These are phyloP conservation scores for Brassica nigra DNA, from an alignment of 345 rosid species.

Conservation along the genomic window DNA sequence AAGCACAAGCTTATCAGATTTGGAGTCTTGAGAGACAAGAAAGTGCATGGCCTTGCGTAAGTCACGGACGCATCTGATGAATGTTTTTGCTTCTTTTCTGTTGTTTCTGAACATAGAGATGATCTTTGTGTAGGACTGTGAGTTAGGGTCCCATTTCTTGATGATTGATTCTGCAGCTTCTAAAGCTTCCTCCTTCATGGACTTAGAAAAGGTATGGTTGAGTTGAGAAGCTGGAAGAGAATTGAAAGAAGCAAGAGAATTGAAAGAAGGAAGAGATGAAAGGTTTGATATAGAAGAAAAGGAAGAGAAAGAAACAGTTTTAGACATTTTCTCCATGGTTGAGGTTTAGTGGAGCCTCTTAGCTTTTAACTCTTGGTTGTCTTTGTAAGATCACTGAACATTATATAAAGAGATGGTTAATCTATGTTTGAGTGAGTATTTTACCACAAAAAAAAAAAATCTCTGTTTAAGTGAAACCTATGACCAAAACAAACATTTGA, in stretches of 20 bases:
- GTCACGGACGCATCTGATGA: conserved; percentile 45
- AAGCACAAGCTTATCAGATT: conserved; percentile 50
- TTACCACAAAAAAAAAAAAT: too few species aligned
- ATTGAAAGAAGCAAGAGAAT: conserved; percentile 12
- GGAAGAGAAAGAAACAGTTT: conserved; percentile 1
- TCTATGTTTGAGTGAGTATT: background rate
- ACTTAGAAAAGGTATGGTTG: conserved; percentile 41
- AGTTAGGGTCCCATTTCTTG: conserved; percentile 56
- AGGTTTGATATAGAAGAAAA: background rate
- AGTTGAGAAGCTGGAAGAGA: conserved; percentile 24
- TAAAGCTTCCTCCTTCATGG: conserved; percentile 54
- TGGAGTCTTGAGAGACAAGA: conserved; percentile 44
- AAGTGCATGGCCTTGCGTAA: conserved; percentile 63
- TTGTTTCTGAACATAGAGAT: conserved; percentile 45
- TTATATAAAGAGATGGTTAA: background rate
- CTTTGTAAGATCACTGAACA: background rate
- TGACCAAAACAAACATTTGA: background rate
- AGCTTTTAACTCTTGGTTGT: background rate
- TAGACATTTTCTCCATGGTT: background rate
- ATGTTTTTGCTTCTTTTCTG: conserved; percentile 56
- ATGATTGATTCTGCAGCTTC: conserved; percentile 53
- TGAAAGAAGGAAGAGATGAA: conserved; percentile 35
- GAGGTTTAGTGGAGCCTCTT: background rate
- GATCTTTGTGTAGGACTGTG: conserved; percentile 44
- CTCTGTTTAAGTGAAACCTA: background rate